Conservation (phyloP, 768 basidiomycete species). For the Suillus subluteus region DNA sequence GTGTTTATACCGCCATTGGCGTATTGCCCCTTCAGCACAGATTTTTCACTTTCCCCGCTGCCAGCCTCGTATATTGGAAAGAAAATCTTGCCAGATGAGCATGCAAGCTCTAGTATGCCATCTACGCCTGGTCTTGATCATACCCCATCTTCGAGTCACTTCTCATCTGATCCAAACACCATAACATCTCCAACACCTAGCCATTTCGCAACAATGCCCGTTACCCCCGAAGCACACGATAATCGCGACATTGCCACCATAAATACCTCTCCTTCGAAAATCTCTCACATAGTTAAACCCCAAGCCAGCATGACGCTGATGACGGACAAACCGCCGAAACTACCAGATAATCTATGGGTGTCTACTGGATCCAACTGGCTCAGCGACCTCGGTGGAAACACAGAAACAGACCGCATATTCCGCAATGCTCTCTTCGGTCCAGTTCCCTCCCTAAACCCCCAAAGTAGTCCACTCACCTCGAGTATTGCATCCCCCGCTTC, state of each 20-base stretch:
- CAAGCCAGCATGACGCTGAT: slow-evolving; percentile 3
- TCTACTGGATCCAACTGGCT: slow-evolving; percentile 33
- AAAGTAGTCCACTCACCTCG: slow-evolving; percentile 26
- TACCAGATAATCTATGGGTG: slow-evolving; percentile 19
- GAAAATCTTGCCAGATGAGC: slow-evolving; percentile 21
- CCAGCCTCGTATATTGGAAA: slow-evolving; percentile 32
- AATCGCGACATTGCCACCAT: slow-evolving; percentile 16
- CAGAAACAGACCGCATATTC: slow-evolving; percentile 36
- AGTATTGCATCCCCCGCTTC: slow-evolving; percentile 27
- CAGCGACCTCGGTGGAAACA: slow-evolving; percentile 35
- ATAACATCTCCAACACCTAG: slow-evolving; percentile 33
- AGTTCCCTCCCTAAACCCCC: slow-evolving; percentile 16
- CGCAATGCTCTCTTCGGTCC: slow-evolving; percentile 24
- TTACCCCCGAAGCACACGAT: slow-evolving; percentile 23
- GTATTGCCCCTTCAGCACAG: slow-evolving; percentile 37
- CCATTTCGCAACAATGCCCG: slow-evolving; percentile 31
- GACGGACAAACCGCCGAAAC: slow-evolving; percentile 13
- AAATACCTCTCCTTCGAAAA: slow-evolving; percentile 18
- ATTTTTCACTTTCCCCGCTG: slow-evolving; percentile 35
- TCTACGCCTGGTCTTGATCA: slow-evolving; percentile 16
- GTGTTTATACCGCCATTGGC: slow-evolving; percentile 32
- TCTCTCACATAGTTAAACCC: slow-evolving; percentile 13
- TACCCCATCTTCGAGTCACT: slow-evolving; percentile 8
- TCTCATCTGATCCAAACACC: slow-evolving; percentile 9
- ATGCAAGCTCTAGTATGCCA: slow-evolving; percentile 13